These are phyloP conservation scores for Ambrosia hybrid DNA, from an alignment of 140 eudicot genomes.

Conservation along the genomic window DNA sequence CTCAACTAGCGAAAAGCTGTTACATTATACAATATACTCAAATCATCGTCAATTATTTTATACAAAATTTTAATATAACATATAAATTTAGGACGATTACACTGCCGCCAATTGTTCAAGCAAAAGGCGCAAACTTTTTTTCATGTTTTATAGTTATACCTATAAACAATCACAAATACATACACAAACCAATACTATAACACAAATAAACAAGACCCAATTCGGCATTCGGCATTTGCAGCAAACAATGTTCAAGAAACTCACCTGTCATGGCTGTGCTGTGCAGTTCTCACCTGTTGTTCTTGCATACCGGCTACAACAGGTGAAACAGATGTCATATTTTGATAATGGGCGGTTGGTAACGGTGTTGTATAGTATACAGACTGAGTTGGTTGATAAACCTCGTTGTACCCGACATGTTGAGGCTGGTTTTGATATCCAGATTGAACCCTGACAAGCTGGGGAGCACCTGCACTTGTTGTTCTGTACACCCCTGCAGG, in stretches of 20 bases:
- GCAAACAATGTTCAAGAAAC: constrained; percentile 25
- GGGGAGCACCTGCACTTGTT: constrained; percentile 40
- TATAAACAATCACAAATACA: constrained; percentile 35
- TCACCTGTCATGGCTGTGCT: constrained; percentile 24
- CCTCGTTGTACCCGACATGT: constrained; percentile 51
- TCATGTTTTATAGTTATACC: constrained; percentile 16
- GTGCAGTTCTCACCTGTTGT: constrained; percentile 27
- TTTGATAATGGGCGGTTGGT: constrained; percentile 57
- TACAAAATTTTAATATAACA: no score
- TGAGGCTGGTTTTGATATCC: constrained; percentile 46
- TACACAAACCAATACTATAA: constrained; percentile 31
- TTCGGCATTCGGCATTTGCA: constrained; percentile 14
- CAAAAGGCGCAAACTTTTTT: constrained; percentile 1
- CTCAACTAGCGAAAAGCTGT: no score
- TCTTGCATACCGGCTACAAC: constrained; percentile 17
- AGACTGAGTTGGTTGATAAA: constrained; percentile 62
- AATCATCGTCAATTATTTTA: background rate
- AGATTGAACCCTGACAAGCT: constrained; percentile 53
- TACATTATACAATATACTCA: constrained; percentile 5
- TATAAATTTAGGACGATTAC: no score
- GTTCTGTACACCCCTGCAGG: constrained; percentile 44
- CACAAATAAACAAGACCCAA: constrained; percentile 21
- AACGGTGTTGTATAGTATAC: constrained; percentile 67
- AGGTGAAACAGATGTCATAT: constrained; percentile 22
- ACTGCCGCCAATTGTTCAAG: constrained; percentile 1